A percentile compares a stretch with the other conserved stretches of the same genome.
These are phyloP conservation scores for Nemania bipapillata DNA, from an alignment of 2,329 filamentous ascomycete species.

Conservation along the genomic window DNA sequence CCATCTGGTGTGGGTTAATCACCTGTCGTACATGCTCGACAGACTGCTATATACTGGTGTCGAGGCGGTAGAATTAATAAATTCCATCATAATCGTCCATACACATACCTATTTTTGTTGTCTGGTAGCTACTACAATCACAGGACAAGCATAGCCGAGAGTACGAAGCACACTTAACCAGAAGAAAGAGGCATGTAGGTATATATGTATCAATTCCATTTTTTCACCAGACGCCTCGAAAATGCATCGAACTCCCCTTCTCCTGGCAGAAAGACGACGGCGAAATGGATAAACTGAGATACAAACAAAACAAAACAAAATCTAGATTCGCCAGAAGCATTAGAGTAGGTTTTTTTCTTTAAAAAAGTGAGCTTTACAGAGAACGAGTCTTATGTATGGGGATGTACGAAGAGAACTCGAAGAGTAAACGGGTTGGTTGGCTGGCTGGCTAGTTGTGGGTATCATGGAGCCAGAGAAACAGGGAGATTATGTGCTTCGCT, in stretches of 20 bases:
- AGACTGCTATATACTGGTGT: too few species aligned
- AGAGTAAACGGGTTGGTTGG: slow-evolving; percentile 33
- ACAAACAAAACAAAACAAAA: slow-evolving; percentile 6
- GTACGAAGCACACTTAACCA: not conserved
- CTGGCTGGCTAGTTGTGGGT: slow-evolving; percentile 25
- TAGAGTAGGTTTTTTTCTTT: too few species aligned
- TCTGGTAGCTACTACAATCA: not conserved
- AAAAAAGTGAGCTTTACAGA: slow-evolving; percentile 41
- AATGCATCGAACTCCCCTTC: slow-evolving; percentile 35
- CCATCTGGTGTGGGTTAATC: too few species aligned
- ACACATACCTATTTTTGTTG: not conserved
- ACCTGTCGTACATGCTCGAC: too few species aligned
- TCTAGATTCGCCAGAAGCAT: slow-evolving; percentile 33
- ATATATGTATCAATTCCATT: not conserved
- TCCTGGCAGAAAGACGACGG: slow-evolving; percentile 12
- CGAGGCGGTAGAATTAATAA: not conserved
- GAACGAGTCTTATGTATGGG: slow-evolving; percentile 33
- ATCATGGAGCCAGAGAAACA: slow-evolving; percentile 28
- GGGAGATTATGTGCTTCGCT: slow-evolving; percentile 14
- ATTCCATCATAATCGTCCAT: not conserved
- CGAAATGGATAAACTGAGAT: slow-evolving; percentile 7
- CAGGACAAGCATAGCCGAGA: not conserved
- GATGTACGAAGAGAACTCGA: slow-evolving; percentile 45
- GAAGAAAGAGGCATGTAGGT: slow-evolving; percentile 3
- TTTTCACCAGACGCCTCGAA: slow-evolving; percentile 33